Base-by-base conservation (phyloP, 805 yeast genomes). In the Candida insectorum region DNA sequence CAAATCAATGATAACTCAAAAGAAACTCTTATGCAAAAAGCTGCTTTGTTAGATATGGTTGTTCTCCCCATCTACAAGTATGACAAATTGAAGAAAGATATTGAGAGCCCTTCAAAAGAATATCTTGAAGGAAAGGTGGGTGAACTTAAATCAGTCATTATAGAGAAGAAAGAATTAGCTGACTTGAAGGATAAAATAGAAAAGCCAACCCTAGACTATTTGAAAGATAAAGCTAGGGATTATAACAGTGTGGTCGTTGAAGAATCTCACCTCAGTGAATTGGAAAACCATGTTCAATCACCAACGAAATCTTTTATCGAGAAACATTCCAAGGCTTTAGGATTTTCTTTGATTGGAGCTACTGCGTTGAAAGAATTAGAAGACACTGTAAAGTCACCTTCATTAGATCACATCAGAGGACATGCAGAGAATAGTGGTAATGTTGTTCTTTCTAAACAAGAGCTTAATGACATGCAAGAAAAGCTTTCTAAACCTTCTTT, bases 391-490 rank as follows among this genome's bases (percentile, higher is more conserved):
- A 43, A 54, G 4, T 23, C 36, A 3, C 66, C 65, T 14, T 40
- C 61, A 1, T 22, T 51, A 5, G 62, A 56, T 0, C 58, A 52
- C 24, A 39, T 73, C 15, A 51, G 50, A 21, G 57, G 55, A 19
- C 56, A 56, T 31, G 66, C 71, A 2, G 44, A 40, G 4, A 28
- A 24, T 7, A 36, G 44, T n/a, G 59, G 52, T 6, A 28, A 36
- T 15, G 26, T 34, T 4, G 29, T 49, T 1, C 18, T 49, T 7
- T 18, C 39, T 4, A 26, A 37, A 19, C 16, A 26, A 6, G 41
- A 37, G 15, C 28, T 19, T n/a, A 28, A 31, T 6, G 48, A 22
- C 33, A 38, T 22, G 30, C 34, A 36, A 6, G 28, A 38, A 7
- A 31, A 30, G 11, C 4, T 43, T 2, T 13, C 31, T 5, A 16